These are phyloP conservation scores for Leptosphaerulina australis DNA, from an alignment of 2,329 filamentous ascomycete genomes.

Conservation along the genomic window DNA sequence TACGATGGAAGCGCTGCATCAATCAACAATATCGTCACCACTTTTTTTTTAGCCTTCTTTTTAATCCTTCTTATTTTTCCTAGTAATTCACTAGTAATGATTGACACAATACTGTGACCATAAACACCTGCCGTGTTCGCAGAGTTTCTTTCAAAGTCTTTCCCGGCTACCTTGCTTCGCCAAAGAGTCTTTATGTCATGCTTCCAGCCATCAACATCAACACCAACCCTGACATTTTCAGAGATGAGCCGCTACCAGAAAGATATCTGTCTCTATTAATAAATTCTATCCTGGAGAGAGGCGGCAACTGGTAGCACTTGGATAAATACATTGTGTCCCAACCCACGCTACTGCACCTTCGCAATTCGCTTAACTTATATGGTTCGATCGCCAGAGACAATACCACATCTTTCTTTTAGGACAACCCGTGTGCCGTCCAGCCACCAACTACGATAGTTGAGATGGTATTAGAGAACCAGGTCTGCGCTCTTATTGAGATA, in stretches of 20 bases:
- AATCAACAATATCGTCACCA: neutral
- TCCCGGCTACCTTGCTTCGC: neutral
- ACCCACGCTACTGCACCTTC: neutral
- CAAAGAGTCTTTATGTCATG: constrained; percentile 16
- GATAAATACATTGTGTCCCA: neutral
- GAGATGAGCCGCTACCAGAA: neutral
- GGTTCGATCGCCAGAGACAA: neutral
- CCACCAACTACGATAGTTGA: neutral
- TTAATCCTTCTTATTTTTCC: neutral
- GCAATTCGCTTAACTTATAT: constrained; percentile 6
- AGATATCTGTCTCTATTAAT: neutral
- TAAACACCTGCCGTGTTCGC: neutral
- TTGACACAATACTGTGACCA: too few relatives aligned
- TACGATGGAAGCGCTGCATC: neutral
- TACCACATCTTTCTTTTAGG: neutral
- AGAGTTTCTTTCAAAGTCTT: neutral
- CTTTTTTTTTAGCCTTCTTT: neutral
- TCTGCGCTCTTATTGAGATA: neutral
- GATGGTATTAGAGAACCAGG: neutral
- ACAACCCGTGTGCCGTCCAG: neutral
- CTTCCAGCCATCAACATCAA: neutral
- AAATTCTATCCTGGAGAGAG: neutral
- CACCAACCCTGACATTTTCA: neutral
- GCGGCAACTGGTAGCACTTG: neutral
- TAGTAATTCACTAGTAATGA: too few relatives aligned